Percentiles rank a stretch among this genome's conserved stretches.
phyloP scores from a whole-genome alignment of 306 rosid species.

The Vigna angularis region DNA sequence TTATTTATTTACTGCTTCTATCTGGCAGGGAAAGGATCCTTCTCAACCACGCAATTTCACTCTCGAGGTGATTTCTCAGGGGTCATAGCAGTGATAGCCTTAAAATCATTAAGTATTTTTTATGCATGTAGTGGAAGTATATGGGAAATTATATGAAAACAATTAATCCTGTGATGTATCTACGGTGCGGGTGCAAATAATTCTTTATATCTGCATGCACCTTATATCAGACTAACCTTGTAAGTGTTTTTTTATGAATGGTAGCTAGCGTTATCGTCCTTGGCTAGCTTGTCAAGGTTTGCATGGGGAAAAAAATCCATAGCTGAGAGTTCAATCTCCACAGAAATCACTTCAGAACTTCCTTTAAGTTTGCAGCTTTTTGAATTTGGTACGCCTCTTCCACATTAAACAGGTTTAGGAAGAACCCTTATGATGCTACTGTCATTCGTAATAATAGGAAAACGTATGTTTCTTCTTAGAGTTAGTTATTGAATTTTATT shows the following conservation, averaged over 20 bases:
- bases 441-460: neutral
- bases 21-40: conserved; percentile 78
- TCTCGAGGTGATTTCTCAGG: conserved; percentile 55
- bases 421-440: conserved; percentile 33
- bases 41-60: conserved; percentile 75
- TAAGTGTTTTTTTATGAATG: conserved; percentile 37
- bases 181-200: neutral
- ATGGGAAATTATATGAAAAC: no score
- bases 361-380: conserved; percentile 75
- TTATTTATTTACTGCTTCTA: conserved; percentile 2
- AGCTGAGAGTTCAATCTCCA: conserved; percentile 44
- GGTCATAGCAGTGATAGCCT: neutral
- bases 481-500: conserved; percentile 22
- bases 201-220: conserved; percentile 36
- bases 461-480: conserved; percentile 12
- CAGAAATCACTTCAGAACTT: conserved; percentile 52
- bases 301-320: conserved; percentile 83
- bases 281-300: conserved; percentile 81
- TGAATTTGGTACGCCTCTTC: conserved; percentile 78
- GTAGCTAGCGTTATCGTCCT: conserved; percentile 73
- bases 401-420: conserved; percentile 9
- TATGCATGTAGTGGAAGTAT: neutral
- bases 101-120: neutral
- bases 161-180: neutral
- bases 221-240: conserved; percentile 37